Conservation (phyloP, 805 yeast species). For the Jamesozyma jinghongensis region DNA sequence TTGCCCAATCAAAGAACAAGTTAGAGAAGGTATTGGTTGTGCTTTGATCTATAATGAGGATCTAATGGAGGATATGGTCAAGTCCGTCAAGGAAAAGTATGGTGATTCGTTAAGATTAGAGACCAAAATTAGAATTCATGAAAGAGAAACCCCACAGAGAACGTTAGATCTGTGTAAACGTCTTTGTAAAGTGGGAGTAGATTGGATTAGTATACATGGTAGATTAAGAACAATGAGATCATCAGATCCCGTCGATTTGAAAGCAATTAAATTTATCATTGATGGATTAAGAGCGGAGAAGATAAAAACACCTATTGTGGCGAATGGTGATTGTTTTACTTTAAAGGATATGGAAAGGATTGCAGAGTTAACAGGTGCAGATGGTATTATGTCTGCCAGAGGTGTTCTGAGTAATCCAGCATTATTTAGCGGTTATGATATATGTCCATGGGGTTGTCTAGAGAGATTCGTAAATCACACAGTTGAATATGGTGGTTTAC, state of each 20-base stretch:
- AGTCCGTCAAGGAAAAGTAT: conserved; percentile 66
- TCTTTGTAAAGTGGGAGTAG: conserved; percentile 84
- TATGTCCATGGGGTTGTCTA: conserved; percentile 85
- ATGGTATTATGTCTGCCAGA: conserved; percentile 94
- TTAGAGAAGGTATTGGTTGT: conserved; percentile 93
- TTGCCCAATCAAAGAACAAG: conserved; percentile 92
- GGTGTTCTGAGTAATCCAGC: conserved; percentile 86
- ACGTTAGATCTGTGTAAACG: conserved; percentile 63
- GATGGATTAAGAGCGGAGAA: conserved; percentile 21
- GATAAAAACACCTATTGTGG: conserved; percentile 77
- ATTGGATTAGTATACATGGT: conserved; percentile 91
- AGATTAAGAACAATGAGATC: conserved; percentile 79
- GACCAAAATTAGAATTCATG: conserved; percentile 85
- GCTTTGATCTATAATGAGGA: conserved; percentile 83
- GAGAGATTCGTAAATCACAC: conserved; percentile 77
- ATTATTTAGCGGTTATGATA: conserved; percentile 60
- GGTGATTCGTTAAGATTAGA: conserved; percentile 71
- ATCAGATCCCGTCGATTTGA: conserved; percentile 71
- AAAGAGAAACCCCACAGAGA: conserved; percentile 46
- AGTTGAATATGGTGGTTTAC: conserved; percentile 67
- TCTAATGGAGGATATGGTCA: conserved; percentile 72
- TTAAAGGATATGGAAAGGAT: conserved; percentile 57
- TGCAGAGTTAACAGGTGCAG: conserved; percentile 58
- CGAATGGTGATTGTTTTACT: conserved; percentile 90
- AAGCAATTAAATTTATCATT: conserved; percentile 64